phyloP scores from a whole-genome alignment of 2,329 filamentous ascomycete genomes.

The Clarireedia monteithiana region DNA sequence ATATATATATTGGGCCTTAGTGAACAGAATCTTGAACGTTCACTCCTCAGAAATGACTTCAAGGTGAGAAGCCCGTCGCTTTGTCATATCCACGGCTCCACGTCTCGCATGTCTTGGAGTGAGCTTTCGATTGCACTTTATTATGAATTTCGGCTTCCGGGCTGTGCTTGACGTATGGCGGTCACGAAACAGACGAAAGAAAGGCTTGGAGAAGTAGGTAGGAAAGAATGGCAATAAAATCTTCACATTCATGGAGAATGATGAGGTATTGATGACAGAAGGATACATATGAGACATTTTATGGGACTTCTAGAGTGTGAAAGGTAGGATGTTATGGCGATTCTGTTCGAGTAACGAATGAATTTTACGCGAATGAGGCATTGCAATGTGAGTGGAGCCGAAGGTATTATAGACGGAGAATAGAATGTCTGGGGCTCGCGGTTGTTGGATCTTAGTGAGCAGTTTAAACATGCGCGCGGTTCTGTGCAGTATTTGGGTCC shows the following conservation, averaged over 20 bases:
- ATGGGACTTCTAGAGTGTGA: not conserved
- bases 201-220: not conserved
- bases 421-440: too few relatives aligned
- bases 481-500: too few relatives aligned
- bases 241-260: not conserved
- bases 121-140: not conserved
- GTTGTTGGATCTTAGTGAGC: too few relatives aligned
- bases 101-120: not conserved
- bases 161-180: not conserved
- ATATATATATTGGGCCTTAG: too few relatives aligned
- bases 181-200: not conserved
- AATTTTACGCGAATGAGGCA: not conserved
- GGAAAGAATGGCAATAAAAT: not conserved
- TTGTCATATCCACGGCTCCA: not conserved
- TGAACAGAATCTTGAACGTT: not conserved
- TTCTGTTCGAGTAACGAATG: not conserved
- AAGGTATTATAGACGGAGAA: too few relatives aligned
- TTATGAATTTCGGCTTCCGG: not conserved
- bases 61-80: not conserved
- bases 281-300: not conserved
- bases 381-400: too few relatives aligned
- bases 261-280: not conserved
- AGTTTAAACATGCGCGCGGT: too few relatives aligned
- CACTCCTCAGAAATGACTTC: conserved; percentile 3
- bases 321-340: not conserved